phyloP scores from a whole-genome alignment of 352 stramenopile genomes.

The Pythium aphanidermatum region DNA sequence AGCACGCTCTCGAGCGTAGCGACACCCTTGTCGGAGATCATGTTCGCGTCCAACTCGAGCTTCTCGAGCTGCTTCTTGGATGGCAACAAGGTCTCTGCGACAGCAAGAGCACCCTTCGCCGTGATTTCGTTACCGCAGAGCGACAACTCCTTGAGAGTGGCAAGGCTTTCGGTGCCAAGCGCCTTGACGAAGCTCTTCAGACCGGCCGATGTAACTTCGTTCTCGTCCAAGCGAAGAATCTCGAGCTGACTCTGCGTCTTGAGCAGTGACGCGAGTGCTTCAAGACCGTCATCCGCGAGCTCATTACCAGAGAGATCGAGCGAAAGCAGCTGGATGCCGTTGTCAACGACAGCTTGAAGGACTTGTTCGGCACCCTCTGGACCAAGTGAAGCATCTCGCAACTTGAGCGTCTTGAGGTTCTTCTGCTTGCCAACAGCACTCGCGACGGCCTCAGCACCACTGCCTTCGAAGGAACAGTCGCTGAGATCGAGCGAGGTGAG shows the following conservation, averaged over 20 bases:
- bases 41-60: constrained; percentile 65
- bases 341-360: constrained; percentile 51
- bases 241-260: constrained; percentile 40
- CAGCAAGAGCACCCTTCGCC: constrained; percentile 52
- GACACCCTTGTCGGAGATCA: constrained; percentile 69
- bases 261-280: constrained; percentile 55
- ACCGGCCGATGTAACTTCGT: constrained; percentile 67
- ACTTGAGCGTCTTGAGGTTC: constrained; percentile 74
- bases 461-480: constrained; percentile 88
- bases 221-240: constrained; percentile 74
- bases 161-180: constrained; percentile 25
- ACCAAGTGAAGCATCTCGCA: constrained; percentile 86
- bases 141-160: constrained; percentile 44
- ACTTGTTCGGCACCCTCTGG: constrained; percentile 70
- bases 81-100: constrained; percentile 40
- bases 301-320: constrained; percentile 91
- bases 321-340: constrained; percentile 55
- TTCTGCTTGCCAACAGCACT: constrained; percentile 57
- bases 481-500: constrained; percentile 87
- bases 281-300: constrained; percentile 61
- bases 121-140: constrained; percentile 74
- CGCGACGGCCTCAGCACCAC: constrained; percentile 64
- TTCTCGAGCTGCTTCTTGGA: constrained; percentile 32
- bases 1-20: constrained; percentile 36
- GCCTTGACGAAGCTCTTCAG: constrained; percentile 29